phyloP scores from a whole-genome alignment of 2,329 filamentous ascomycete species.

The Pseudocercospora crystallina region DNA sequence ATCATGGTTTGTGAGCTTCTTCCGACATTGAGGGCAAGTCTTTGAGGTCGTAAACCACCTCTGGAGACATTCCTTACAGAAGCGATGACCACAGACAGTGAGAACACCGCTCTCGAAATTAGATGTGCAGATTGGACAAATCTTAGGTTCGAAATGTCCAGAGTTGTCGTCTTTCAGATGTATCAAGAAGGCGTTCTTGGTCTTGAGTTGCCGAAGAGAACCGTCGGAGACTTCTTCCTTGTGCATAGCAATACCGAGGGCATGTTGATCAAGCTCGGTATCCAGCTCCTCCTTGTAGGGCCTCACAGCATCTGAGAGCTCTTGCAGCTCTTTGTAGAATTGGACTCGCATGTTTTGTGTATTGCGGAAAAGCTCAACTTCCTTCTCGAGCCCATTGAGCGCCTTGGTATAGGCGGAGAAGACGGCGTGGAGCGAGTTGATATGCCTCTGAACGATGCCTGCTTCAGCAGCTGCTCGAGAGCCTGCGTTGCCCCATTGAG shows the following conservation, averaged over 20 bases:
- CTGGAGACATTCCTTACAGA: slow-evolving; percentile 83
- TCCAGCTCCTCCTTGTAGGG: slow-evolving; percentile 67
- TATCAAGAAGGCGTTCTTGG: slow-evolving; percentile 75
- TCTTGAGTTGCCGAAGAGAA: slow-evolving; percentile 62
- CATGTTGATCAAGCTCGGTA: slow-evolving; percentile 53
- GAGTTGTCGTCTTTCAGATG: slow-evolving; percentile 62
- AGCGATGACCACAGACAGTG: slow-evolving; percentile 88
- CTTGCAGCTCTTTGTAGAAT: slow-evolving; percentile 87
- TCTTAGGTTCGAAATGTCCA: slow-evolving; percentile 54
- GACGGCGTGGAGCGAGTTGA: slow-evolving; percentile 59
- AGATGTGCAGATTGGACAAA: slow-evolving; percentile 84
- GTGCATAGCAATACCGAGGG: slow-evolving; percentile 44
- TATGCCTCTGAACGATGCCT: slow-evolving; percentile 61
- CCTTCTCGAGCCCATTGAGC: slow-evolving; percentile 58
- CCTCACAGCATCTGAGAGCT: slow-evolving; percentile 82
- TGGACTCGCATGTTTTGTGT: slow-evolving; percentile 84
- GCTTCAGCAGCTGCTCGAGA: slow-evolving; percentile 62
- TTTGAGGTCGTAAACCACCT: slow-evolving; percentile 73
- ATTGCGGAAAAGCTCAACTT: slow-evolving; percentile 72
- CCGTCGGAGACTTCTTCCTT: slow-evolving; percentile 55
- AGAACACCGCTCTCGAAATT: slow-evolving; percentile 75
- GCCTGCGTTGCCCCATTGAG: slow-evolving; percentile 60
- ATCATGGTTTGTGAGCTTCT: slow-evolving; percentile 61
- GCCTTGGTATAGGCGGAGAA: slow-evolving; percentile 54
- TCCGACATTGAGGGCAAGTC: slow-evolving; percentile 85